phyloP scores from a whole-genome alignment of 225 moss, liverwort and hornwort species.

The Marchantia paleacea region DNA sequence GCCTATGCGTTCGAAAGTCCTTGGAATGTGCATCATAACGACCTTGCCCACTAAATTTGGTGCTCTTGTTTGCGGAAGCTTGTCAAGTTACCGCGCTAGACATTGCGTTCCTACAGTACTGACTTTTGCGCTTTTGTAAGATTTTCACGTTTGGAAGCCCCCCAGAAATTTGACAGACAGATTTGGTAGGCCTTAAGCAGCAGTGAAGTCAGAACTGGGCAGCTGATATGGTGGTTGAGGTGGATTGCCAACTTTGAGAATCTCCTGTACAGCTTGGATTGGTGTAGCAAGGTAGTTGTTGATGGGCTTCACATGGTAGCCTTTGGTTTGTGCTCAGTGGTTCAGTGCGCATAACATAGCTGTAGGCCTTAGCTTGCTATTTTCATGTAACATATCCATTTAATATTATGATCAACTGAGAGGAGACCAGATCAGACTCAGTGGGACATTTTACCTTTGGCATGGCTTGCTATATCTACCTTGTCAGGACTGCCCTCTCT shows the following conservation, averaged over 20 bases:
- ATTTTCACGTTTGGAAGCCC: conserved; percentile 13
- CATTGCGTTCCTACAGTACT: conserved; percentile 17
- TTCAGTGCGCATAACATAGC: conserved; percentile 3
- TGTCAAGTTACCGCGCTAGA: conserved; percentile 7
- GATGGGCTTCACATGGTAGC: not conserved
- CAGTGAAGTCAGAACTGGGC: conserved; percentile 19
- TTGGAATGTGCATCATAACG: conserved; percentile 44
- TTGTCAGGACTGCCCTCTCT: not conserved
- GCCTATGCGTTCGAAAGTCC: conserved; percentile 56
- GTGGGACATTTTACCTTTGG: conserved; percentile 2
- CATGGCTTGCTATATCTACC: conserved; percentile 3
- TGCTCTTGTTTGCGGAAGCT: conserved; percentile 1
- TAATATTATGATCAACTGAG: conserved; percentile 20
- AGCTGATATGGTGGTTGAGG: conserved; percentile 8
- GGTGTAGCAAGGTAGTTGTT: conserved; percentile 15
- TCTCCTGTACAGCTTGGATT: conserved; percentile 30
- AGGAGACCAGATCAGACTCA: conserved; percentile 21
- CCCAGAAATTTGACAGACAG: not conserved
- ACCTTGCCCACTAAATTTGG: not conserved
- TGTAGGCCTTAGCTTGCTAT: conserved; percentile 19
- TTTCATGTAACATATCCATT: conserved; percentile 36
- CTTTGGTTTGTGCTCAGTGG: conserved; percentile 15
- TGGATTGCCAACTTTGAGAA: conserved; percentile 14
- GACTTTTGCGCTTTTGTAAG: conserved; percentile 14
- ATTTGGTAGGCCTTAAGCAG: conserved; percentile 5